These are phyloP conservation scores for Neofusicoccum umdonicola DNA, from an alignment of 2,329 filamentous ascomycete species.

Conservation along the genomic window DNA sequence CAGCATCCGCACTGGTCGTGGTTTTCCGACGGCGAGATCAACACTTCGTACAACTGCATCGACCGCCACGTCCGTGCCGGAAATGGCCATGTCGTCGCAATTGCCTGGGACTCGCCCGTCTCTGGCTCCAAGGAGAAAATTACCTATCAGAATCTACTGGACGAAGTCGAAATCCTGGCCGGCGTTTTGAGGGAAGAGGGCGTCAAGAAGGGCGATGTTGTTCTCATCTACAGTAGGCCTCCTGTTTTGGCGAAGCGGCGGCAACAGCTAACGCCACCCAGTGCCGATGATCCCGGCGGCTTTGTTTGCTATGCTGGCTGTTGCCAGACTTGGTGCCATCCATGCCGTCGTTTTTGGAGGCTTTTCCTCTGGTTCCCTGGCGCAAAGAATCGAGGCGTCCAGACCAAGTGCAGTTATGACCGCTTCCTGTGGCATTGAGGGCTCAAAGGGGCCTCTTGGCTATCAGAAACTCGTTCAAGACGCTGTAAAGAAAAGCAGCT, in stretches of 20 bases:
- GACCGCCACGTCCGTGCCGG: constrained; percentile 83
- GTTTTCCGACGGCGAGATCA: constrained; percentile 87
- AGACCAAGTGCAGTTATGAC: constrained; percentile 75
- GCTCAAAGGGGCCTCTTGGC: constrained; percentile 72
- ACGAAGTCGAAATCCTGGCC: constrained; percentile 78
- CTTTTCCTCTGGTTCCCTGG: constrained; percentile 76
- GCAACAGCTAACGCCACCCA: constrained; percentile 31
- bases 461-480: constrained; percentile 76
- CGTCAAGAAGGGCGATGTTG: constrained; percentile 78
- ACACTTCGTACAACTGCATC: constrained; percentile 87
- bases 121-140: constrained; percentile 68
- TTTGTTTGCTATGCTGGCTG: constrained; percentile 80
- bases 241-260: neutral
- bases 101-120: constrained; percentile 87
- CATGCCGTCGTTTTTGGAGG: constrained; percentile 93
- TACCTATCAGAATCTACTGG: constrained; percentile 72
- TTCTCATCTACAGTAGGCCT: constrained; percentile 78
- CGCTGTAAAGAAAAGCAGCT: constrained; percentile 63
- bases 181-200: constrained; percentile 80
- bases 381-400: constrained; percentile 84
- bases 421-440: constrained; percentile 89
- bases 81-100: constrained; percentile 69
- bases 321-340: constrained; percentile 77
- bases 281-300: constrained; percentile 96
- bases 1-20: constrained; percentile 83